These are phyloP conservation scores for Leccinum laetum DNA, from an alignment of 1,284 basidiomycete genomes.

Conservation along the genomic window DNA sequence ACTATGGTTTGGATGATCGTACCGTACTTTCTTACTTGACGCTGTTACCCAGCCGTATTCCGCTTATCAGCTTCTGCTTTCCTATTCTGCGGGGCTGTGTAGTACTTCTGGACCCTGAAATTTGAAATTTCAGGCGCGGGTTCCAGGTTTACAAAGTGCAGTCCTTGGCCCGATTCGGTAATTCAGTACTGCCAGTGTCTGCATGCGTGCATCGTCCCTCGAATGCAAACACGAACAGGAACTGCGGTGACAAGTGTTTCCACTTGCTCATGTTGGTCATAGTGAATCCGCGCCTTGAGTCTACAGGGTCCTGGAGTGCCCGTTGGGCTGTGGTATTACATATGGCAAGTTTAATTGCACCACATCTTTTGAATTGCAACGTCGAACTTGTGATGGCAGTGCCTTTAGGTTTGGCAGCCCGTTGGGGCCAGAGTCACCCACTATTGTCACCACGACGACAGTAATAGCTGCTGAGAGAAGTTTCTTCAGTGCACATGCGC, in stretches of 20 bases:
- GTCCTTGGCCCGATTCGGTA: too few relatives aligned
- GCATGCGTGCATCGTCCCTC: too few relatives aligned
- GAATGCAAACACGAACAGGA: too few relatives aligned
- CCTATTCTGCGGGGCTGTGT: neutral
- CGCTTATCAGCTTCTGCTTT: neutral
- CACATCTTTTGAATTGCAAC: slow-evolving; percentile 6
- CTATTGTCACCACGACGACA: slow-evolving; percentile 42
- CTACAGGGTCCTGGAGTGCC: too few relatives aligned
- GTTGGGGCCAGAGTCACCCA: slow-evolving; percentile 68
- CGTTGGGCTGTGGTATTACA: too few relatives aligned
- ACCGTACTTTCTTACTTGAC: neutral
- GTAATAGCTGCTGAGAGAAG: slow-evolving; percentile 52
- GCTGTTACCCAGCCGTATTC: neutral
- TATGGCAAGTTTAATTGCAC: slow-evolving; percentile 3
- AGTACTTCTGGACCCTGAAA: too few relatives aligned
- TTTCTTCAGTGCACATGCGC: slow-evolving; percentile 60
- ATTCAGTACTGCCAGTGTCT: too few relatives aligned
- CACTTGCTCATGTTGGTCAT: too few relatives aligned
- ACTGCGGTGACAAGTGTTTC: too few relatives aligned
- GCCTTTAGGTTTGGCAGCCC: slow-evolving; percentile 39
- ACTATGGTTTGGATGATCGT: neutral
- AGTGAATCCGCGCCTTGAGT: too few relatives aligned
- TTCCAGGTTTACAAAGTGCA: too few relatives aligned
- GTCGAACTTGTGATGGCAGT: slow-evolving; percentile 34
- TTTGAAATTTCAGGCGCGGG: too few relatives aligned